Conservation (phyloP, 2,329 filamentous ascomycete genomes). For the Davidsoniella eucalypti region DNA sequence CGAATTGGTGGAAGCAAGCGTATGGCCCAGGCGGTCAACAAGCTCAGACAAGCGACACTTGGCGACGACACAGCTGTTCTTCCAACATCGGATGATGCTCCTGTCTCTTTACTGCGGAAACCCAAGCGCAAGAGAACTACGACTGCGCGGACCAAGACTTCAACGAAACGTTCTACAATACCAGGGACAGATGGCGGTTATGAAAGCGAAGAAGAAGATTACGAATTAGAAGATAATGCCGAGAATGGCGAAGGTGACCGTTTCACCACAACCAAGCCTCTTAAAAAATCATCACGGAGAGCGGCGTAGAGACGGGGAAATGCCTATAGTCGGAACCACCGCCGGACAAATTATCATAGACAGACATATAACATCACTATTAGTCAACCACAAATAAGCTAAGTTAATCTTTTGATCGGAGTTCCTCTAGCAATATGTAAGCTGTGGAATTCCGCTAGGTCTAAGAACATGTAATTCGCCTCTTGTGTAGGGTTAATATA, state of each 20-base stretch:
- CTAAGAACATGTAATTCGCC: too few relatives aligned
- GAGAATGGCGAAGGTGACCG: background rate
- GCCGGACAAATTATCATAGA: too few relatives aligned
- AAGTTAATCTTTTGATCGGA: too few relatives aligned
- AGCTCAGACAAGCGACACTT: conserved; percentile 30
- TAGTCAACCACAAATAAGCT: too few relatives aligned
- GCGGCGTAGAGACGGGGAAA: too few relatives aligned
- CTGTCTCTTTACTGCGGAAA: background rate
- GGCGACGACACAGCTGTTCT: background rate
- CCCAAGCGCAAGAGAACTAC: conserved; percentile 1
- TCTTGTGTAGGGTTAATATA: too few relatives aligned
- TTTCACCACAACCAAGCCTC: too few relatives aligned
- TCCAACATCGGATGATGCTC: background rate
- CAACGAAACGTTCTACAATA: background rate
- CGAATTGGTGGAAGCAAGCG: conserved; percentile 49
- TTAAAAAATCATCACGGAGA: too few relatives aligned
- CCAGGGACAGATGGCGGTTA: background rate
- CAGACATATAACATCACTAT: too few relatives aligned
- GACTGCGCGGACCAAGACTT: background rate
- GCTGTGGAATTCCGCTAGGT: too few relatives aligned
- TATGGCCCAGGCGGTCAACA: conserved; percentile 59
- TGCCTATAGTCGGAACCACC: too few relatives aligned
- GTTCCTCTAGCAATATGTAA: too few relatives aligned
- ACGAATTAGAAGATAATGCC: background rate
- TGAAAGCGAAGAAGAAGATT: background rate